Base-by-base conservation (phyloP, 2,329 filamentous ascomycete genomes). In the Chlorencoelia australis region DNA sequence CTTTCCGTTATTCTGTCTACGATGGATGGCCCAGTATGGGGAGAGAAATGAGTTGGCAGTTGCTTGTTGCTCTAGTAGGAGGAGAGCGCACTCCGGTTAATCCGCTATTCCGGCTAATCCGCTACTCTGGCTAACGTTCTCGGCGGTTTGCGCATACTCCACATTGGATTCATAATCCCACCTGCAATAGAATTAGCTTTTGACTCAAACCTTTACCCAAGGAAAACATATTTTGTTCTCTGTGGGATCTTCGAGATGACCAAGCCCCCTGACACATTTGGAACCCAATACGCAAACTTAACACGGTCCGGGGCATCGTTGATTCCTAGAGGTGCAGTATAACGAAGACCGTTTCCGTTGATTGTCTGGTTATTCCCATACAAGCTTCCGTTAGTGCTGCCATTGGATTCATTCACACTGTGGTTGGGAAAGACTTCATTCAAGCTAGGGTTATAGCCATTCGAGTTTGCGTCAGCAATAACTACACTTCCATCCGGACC, bases 171-270 rank as follows among this genome's bases (percentile, higher is more conserved):
- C 56, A 9, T 68, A 59, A 31, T 67, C 65, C 67, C 66, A 71
- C 27, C 53, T 56, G 31, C 7, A 7, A 15, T 20, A 25, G 10
- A 5, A 21, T 32, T n/a, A 22, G 33, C 15, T 30, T 22, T 17
- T 7, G 3, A 17, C 15, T 4, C 9, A 13, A 7, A 7, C 8
- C 4, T 11, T 9, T 9, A 3, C 4, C 8, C 7, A 26, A 6
- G n/a, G 7, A 13, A 25, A 8, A 16, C 33, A 7, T 35, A 52
- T 44, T 40, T 40, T 0, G 67, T 71, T 15, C 53, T 57, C 42
- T 70, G 67, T 4, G 62, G 60, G 33, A 71, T 69, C 44, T 70
- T 71, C 41, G 60, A 65, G 26, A 71, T 67, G 9, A 71, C 67
- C 1, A 71, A 58, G 8, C 67, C 67, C 18, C 67, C 68, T 0